Base-by-base conservation (phyloP, 495 filamentous ascomycete species). In the Ramalina peruviana region DNA sequence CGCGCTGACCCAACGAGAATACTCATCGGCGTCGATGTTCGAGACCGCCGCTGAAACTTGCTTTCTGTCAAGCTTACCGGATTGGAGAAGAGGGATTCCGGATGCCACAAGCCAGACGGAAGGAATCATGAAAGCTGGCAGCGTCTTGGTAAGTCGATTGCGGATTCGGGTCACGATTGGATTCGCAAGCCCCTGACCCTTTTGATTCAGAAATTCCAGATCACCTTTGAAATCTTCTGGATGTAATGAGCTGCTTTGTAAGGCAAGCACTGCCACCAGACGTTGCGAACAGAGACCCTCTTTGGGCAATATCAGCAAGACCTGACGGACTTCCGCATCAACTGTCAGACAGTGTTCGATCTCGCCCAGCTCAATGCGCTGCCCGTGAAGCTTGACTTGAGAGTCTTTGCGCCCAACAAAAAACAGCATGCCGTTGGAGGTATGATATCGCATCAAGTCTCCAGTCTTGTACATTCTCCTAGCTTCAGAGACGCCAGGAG, bases 401-500 rank as follows among this genome's bases (percentile, higher is more conserved):
- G 74, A 74, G 51, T 85, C 81, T 48, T 78, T 77, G 26, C 81
- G 67, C 40, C 80, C 80, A 16, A 83, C 62, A 60, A 79, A 82
- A 37, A 70, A 67, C n/a, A 82, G 60, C 10, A 65, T 67, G 10
- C 75, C 74, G 5, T 78, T 75, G n/a, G 76, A 73, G 25, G 71
- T 66, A 39, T 69, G 62, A 50, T 84, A 81, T 25, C 70, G 67
- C 7, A 79, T 79, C 26, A 83, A 56, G 56, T 85, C 81, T 4
- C 81, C 80, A 1, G 80, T 83, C 61, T 80, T 82, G 60, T 86
- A 86, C 16, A 85, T 62, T 43, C 78, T 67, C 5, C 78, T 71
- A 5, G 10, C 5, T 20, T 5, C 15, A 16, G 59, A 58, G 4
- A 46, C 38, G 6, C 49, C 49, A 25, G 60, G 54, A 3, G 55